A percentile compares a stretch with the other conserved stretches of the same genome.
Evolutionary conservation across 305 asterid genomes (phyloP).

Genomic region (Petunia hybrid): DNA sequence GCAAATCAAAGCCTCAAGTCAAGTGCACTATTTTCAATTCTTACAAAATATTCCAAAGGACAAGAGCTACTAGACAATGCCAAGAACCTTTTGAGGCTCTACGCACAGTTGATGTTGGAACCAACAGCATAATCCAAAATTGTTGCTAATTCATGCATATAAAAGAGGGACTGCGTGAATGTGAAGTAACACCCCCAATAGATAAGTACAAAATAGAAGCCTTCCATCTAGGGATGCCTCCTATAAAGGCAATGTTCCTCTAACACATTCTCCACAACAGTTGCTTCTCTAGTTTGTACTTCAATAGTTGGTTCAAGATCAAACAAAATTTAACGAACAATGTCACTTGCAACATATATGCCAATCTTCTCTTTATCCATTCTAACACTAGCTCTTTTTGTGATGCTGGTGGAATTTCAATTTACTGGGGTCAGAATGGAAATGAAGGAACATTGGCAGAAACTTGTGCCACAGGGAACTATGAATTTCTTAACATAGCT

Average conservation of each 20-base stretch:
- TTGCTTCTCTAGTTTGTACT: neutral
- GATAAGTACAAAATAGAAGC: neutral
- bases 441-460: slow-evolving; percentile 18
- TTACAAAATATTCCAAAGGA: neutral
- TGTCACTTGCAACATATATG: neutral
- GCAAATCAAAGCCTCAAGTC: too few relatives aligned
- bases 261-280: neutral
- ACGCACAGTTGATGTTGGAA: neutral
- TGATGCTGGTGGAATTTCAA: slow-evolving; percentile 7
- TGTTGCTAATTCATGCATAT: neutral
- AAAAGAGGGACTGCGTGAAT: neutral
- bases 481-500: slow-evolving; percentile 4
- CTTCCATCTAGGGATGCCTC: neutral
- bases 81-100: neutral
- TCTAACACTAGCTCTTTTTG: neutral
- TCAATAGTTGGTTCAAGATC: neutral
- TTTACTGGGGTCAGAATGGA: slow-evolving; percentile 22
- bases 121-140: neutral
- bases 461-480: slow-evolving; percentile 12
- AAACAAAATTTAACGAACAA: too few relatives aligned
- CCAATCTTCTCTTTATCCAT: neutral
- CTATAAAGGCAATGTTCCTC: neutral
- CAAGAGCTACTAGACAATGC: neutral
- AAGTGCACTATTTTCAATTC: too few relatives aligned
- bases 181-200: neutral